These are phyloP conservation scores for Termitomyces heimii DNA, from an alignment of 768 basidiomycete species.

Conservation along the genomic window DNA sequence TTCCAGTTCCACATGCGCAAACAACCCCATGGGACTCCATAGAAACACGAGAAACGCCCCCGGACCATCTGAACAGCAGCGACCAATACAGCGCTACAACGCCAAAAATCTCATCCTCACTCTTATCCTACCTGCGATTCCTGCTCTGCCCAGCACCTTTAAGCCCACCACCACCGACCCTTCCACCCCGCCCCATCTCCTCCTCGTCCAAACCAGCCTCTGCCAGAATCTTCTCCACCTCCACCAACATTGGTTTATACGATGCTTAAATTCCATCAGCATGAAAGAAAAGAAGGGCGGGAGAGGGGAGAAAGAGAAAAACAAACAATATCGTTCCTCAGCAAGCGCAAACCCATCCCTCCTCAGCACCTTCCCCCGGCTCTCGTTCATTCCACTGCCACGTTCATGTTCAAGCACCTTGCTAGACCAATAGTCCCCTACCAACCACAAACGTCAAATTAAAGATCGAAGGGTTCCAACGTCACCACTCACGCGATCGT, in stretches of 20 bases:
- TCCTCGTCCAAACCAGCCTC: not conserved
- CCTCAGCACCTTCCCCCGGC: not conserved
- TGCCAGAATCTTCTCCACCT: not conserved
- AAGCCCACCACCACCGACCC: not conserved
- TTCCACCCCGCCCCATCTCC: conserved; percentile 28
- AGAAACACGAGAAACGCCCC: too few species aligned
- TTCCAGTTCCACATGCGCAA: too few species aligned
- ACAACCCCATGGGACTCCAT: too few species aligned
- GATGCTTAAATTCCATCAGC: not conserved
- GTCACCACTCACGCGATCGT: not conserved
- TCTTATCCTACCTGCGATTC: not conserved
- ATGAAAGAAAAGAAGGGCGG: too few species aligned
- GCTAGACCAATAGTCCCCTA: not conserved
- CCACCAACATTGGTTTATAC: not conserved
- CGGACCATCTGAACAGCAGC: too few species aligned
- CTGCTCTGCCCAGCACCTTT: not conserved
- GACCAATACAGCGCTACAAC: too few species aligned
- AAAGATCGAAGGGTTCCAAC: too few species aligned
- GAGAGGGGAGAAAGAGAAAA: not conserved
- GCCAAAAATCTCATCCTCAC: too few species aligned
- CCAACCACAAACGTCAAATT: too few species aligned
- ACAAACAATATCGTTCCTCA: not conserved
- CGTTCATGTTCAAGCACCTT: not conserved
- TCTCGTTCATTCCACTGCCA: not conserved
- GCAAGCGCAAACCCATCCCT: not conserved